phyloP scores from a whole-genome alignment of 1,284 basidiomycete genomes.

The Papiliotrema flavescens region DNA sequence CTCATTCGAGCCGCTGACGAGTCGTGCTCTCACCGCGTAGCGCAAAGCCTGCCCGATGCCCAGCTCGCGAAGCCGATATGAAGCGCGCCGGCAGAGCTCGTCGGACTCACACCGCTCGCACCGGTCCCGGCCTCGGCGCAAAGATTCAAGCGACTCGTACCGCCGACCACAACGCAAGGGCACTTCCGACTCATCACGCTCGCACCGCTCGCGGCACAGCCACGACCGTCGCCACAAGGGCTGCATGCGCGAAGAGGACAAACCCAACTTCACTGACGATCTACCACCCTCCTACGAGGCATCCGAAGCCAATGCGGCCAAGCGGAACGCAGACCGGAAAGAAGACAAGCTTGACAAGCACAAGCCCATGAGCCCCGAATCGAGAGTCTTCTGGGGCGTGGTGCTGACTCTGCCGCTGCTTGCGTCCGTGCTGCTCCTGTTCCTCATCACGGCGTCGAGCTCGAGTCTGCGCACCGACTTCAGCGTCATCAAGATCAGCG shows the following conservation, averaged over 20 bases:
- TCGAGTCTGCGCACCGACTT: slow-evolving; percentile 1
- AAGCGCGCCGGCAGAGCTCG: not conserved
- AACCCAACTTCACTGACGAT: not conserved
- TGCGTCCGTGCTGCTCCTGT: not conserved
- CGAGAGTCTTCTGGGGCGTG: not conserved
- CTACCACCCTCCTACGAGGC: not conserved
- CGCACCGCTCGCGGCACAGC: too few species aligned
- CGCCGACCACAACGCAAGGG: too few species aligned
- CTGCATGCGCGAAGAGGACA: not conserved
- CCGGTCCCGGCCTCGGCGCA: not conserved
- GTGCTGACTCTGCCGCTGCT: slow-evolving; percentile 1
- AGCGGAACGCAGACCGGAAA: not conserved
- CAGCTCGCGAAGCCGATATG: too few species aligned
- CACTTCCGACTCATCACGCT: not conserved
- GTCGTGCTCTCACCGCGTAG: too few species aligned
- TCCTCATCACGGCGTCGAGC: slow-evolving; percentile 6
- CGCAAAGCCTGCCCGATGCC: too few species aligned
- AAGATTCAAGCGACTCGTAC: not conserved
- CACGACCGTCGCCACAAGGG: not conserved
- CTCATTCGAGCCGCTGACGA: too few species aligned
- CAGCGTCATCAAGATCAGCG: not conserved
- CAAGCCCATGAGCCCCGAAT: not conserved
- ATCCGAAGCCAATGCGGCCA: not conserved
- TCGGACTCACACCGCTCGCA: not conserved
- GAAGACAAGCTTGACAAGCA: not conserved